phyloP scores from a whole-genome alignment of 805 yeast species.

The Saccharomycopsis capsularis region DNA sequence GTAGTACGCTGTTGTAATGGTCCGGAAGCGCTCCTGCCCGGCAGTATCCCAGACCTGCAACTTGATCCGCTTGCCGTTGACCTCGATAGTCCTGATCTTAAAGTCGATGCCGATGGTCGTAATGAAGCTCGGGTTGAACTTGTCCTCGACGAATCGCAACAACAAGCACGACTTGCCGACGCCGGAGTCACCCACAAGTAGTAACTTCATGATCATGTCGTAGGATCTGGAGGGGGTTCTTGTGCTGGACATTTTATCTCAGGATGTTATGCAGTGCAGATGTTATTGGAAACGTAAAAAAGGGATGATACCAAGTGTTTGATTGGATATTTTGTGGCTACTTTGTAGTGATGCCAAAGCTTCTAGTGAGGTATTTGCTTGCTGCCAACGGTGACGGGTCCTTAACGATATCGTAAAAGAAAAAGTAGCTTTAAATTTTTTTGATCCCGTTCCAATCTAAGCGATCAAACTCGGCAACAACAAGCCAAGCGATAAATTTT shows the following conservation, averaged over 20 bases:
- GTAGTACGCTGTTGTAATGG: constrained; percentile 93
- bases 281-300: too few species aligned
- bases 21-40: constrained; percentile 97
- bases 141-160: constrained; percentile 90
- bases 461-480: too few species aligned
- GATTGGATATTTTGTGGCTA: too few species aligned
- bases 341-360: too few species aligned
- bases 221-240: constrained; percentile 47
- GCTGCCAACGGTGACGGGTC: too few species aligned
- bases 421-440: too few species aligned
- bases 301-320: too few species aligned
- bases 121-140: constrained; percentile 92
- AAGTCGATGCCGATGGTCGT: constrained; percentile 98
- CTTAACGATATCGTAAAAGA: too few species aligned
- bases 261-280: too few species aligned
- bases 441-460: too few species aligned
- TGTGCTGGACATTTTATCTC: constrained; percentile 18
- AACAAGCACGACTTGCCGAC: constrained; percentile 87
- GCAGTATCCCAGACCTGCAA: constrained; percentile 99
- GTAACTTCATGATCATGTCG: constrained; percentile 85
- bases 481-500: too few species aligned
- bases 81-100: constrained; percentile 79
- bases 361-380: too few species aligned
- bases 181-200: constrained; percentile 90
- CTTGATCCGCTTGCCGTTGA: constrained; percentile 95